Base-by-base conservation (phyloP, 2,329 filamentous ascomycete species). In the Beauveria sp. region DNA sequence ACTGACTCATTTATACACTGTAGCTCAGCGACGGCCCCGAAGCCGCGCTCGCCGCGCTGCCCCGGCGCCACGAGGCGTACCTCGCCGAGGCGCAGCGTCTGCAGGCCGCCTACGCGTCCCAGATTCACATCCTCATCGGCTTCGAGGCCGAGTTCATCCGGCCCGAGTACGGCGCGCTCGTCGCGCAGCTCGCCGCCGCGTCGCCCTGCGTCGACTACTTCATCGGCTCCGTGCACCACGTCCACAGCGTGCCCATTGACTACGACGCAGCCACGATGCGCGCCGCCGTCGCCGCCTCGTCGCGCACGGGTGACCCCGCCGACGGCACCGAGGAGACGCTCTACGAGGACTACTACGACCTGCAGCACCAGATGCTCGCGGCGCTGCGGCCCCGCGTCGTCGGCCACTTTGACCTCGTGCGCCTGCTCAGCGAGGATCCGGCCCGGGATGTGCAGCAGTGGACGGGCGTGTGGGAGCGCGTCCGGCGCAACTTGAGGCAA, bases 81-180 rank as follows among this genome's bases (percentile, higher is more conserved):
- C 83, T 93, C 66, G 64, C 75, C 58, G 91, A 96, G 76, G 93
- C 95, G 9, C 74, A 80, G 58, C 86, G 89, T 40, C 80, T 99
- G 34, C 88, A 88, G 61, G 73, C 76, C 3, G 83, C 82, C 66
- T 97, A 97, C 76, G 80, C 83, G 6, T 70, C 77, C 9, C 80
- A 87, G 65, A 92, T 99, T 68, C 80, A 87, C 61, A 81, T 99
- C 66, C 81, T 96, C 49, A 86, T 99, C 71, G 95, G 91, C 51
- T 96, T 98, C 72, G 95, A 99, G 75, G 85, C 86, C 60, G 95
- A 99, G 73, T 99, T 91, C 87, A 95, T 97, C 72, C 87, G 93
- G 7, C 81, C 88, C 0, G 81, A 79, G 3, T 85, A 87, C 67
- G 74, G 73, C 0, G 65, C 77, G 2, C 76, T 88, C 52, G 87